phyloP scores from a whole-genome alignment of 2,329 filamentous ascomycete species.

The Fusarium sp. region DNA sequence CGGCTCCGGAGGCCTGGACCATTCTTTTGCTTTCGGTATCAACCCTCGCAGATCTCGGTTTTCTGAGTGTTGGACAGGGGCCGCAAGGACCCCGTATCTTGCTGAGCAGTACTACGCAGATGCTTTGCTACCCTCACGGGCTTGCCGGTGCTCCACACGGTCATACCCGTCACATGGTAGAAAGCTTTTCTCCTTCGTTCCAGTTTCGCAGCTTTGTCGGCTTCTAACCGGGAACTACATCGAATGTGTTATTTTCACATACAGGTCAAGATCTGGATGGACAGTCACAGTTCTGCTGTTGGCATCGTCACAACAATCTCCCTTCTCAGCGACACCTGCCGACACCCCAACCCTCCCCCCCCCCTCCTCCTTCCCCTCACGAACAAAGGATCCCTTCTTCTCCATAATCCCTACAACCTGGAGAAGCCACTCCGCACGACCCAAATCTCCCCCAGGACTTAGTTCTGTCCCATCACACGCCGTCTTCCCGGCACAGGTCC shows the following conservation, averaged over 20 bases:
- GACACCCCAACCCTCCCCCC: background rate
- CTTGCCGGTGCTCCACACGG: background rate
- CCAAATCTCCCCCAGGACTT: background rate
- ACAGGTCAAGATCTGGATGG: background rate
- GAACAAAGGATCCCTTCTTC: background rate
- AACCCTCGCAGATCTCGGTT: slow-evolving; percentile 27
- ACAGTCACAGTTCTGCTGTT: background rate
- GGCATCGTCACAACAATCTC: background rate
- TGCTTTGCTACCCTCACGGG: background rate
- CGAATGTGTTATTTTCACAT: background rate
- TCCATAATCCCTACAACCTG: slow-evolving; percentile 21
- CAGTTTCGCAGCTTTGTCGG: background rate
- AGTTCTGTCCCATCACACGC: background rate
- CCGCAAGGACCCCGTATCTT: background rate
- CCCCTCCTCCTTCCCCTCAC: background rate
- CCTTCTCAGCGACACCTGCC: background rate
- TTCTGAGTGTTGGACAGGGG: slow-evolving; percentile 1
- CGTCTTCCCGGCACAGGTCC: slow-evolving; percentile 29
- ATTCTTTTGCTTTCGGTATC: slow-evolving; percentile 15
- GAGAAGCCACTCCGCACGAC: slow-evolving; percentile 9
- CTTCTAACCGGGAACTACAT: background rate
- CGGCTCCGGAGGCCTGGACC: slow-evolving; percentile 7
- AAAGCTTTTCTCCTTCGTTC: background rate
- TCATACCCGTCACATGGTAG: background rate
- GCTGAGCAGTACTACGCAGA: background rate